Evolutionary conservation across 495 filamentous ascomycete species (phyloP), one percentile per base, ranked within the genome.

Genomic region (Penicillium bovifimosum): DNA sequence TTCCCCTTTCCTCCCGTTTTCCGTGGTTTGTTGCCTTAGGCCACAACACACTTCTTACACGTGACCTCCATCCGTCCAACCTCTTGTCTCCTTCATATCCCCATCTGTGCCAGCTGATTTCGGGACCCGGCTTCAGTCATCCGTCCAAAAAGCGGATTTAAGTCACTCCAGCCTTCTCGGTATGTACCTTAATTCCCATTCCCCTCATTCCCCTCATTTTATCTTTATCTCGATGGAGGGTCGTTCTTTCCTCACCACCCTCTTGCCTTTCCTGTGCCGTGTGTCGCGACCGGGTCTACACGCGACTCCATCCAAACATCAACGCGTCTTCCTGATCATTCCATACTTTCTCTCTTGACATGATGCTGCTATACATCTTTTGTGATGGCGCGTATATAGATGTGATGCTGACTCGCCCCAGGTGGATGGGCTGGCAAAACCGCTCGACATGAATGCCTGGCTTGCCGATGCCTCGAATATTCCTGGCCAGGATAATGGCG

Each of bases 371-470:
- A 9, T 18, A 24, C 44, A 20, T 17, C n/a, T 20, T 6, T 45
- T 39, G 38, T 42, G 52, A 57, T 55, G 53, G 41, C 47, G 55
- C 52, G 50, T 47, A 20, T 17, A 32, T 29, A 35, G 26, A 50
- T 17, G 13, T 38, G n/a, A 50, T 41, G 49, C 63, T 66, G 48
- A 66, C 50, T 55, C 49, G 46, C 47, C 59, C 39, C 38, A 51
- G 56, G 58, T 73, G 81, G 80, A 82, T 82, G 80, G 80, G 79
- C 77, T 70, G 72, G 76, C 68, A 69, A 70, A 69, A 65, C 62
- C 65, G 66, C 70, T 68, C 70, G 81, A 81, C 77, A 90, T 89
- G 86, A 90, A 86, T 79, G 81, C 82, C 74, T 89, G 86, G 86
- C 84, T 86, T 75, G 85, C 85, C 76, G 86, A 90, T 74, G 80